phyloP scores from a whole-genome alignment of 2,329 filamentous ascomycete genomes.

The Pestalotiopsis sp. region DNA sequence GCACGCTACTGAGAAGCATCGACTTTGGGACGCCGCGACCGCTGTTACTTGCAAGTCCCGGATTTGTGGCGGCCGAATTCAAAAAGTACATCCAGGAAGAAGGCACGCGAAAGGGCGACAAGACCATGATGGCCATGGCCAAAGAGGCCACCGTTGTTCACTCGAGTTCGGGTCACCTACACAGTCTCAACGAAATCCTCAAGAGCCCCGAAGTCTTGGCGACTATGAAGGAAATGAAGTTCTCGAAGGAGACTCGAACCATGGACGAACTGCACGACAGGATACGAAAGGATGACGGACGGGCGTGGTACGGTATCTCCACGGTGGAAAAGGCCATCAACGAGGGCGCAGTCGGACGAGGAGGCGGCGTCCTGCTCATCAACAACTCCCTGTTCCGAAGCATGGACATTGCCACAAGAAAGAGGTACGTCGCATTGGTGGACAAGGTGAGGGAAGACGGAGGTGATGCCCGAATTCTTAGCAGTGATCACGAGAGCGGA shows the following conservation, averaged over 20 bases:
- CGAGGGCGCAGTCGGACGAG: conserved; percentile 85
- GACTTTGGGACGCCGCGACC: conserved; percentile 74
- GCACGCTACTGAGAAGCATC: conserved; percentile 76
- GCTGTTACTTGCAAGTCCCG: conserved; percentile 83
- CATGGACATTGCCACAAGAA: conserved; percentile 75
- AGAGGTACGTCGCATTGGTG: conserved; percentile 81
- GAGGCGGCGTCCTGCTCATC: conserved; percentile 83
- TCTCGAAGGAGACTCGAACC: conserved; percentile 77
- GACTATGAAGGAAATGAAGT: conserved; percentile 84
- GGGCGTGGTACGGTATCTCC: conserved; percentile 85
- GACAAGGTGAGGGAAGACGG: conserved; percentile 87
- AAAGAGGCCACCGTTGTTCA: conserved; percentile 76
- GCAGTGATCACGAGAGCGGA: conserved; percentile 92
- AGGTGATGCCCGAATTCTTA: conserved; percentile 86
- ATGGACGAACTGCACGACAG: conserved; percentile 84
- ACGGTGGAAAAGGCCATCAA: conserved; percentile 83
- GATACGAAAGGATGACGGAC: conserved; percentile 81
- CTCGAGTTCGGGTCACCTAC: conserved; percentile 81
- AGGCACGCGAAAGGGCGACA: conserved; percentile 63
- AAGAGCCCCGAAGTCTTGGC: conserved; percentile 77
- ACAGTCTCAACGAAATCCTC: conserved; percentile 86
- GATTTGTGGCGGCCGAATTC: conserved; percentile 83
- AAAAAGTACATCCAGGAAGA: conserved; percentile 72
- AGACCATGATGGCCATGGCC: conserved; percentile 64
- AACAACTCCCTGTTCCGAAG: conserved; percentile 88